Base-by-base conservation (phyloP, 2,329 filamentous ascomycete genomes). In the Neopestalotiopsis sp. region DNA sequence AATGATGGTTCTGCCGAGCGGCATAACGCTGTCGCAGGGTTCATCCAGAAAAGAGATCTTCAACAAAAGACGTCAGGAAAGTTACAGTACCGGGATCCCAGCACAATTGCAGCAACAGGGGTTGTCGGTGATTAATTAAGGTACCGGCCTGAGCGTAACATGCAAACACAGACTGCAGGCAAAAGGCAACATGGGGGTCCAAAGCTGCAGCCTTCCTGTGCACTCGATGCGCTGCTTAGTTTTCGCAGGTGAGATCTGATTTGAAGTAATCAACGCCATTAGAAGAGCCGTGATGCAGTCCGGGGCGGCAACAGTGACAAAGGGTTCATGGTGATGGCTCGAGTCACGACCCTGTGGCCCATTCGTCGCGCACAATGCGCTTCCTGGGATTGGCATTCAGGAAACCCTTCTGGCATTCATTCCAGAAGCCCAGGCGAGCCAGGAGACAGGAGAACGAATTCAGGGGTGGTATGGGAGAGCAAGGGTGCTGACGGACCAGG, bases 381-480 rank as follows among this genome's bases (percentile, higher is more conserved):
- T 38, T 38, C 34, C n/a, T 52, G 45, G 14, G 14, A 14, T 52
- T 52, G 45, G 45, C 45, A 52, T 20, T n/a, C 7, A 9, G 20
- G 45, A 52, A 28, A 52, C n/a, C 45, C 45, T 52, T n/a, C 20
- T 20, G 45, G 20, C 45, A n/a, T 20, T 52, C 45, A 20, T 52
- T 52, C 45, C 45, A 52, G 17, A 10, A 52, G 45, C 45, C 45
- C 45, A 52, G 42, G 13, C 42, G n/a, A 49, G 42, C 42, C 42
- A 49, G 45, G 20, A 52, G 45, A 9, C 45, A 52, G 45, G 20
- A 40, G 59, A 38, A 13, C 7, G 32, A 13, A 14, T 38, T 66
- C 42, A 66, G 63, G 45, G 63, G 42, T 57, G 63, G 24, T 45
- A 66, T 56, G n/a, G 63, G 17, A 20, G 49, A 57, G 49, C 63